Evolutionary conservation across 768 basidiomycete species (phyloP).

Genomic region (Lactarius sanguifluus): DNA sequence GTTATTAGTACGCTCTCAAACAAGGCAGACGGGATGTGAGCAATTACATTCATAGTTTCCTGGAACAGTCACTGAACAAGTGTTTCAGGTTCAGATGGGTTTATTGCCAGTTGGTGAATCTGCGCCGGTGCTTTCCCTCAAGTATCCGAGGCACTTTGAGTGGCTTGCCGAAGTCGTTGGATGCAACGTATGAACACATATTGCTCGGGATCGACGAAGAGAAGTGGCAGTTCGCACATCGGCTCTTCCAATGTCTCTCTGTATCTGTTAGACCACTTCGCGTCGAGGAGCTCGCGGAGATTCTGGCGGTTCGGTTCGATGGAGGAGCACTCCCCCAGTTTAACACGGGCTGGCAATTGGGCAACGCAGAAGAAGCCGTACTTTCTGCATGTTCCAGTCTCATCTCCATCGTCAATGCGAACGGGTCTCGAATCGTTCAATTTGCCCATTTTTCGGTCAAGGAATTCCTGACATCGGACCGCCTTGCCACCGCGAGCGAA

Average conservation of each 20-base stretch:
- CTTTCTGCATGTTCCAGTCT: background rate
- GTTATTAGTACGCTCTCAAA: constrained; percentile 2
- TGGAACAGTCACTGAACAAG: background rate
- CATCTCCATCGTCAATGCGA: background rate
- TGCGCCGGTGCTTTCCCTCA: background rate
- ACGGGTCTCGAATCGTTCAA: background rate
- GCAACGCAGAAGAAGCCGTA: background rate
- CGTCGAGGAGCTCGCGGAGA: background rate
- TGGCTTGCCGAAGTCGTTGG: background rate
- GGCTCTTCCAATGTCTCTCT: background rate
- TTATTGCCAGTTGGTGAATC: background rate
- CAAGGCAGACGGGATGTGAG: constrained; percentile 6
- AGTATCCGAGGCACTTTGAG: background rate
- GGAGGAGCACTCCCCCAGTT: background rate
- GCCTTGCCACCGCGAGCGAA: background rate
- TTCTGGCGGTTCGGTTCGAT: constrained; percentile 3
- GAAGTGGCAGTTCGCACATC: background rate
- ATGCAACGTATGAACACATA: background rate
- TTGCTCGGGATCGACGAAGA: background rate
- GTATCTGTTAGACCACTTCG: background rate
- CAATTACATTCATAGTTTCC: background rate
- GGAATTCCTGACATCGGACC: constrained; percentile 5
- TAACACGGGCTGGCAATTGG: background rate
- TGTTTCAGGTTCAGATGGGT: constrained; percentile 7
- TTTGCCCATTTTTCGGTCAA: background rate